Conservation (phyloP, 345 rosid species). For the Citrus trifoliata region DNA sequence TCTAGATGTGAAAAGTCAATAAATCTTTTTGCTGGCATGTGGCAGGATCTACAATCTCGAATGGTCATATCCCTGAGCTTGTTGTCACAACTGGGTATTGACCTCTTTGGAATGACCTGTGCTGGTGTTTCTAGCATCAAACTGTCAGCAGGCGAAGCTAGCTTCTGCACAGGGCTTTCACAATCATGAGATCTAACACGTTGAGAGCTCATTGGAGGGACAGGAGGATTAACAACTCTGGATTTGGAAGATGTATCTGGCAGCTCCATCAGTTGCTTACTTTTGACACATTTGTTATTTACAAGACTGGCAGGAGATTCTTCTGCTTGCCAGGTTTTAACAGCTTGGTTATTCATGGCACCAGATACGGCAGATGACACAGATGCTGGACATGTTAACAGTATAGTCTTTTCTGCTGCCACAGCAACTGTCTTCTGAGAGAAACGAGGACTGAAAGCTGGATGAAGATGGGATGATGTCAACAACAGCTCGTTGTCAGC, state of each 20-base stretch:
- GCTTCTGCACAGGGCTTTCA: constrained; percentile 33
- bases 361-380: constrained; percentile 2
- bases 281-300: constrained; percentile 8
- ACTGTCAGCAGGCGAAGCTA: constrained; percentile 19
- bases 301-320: neutral
- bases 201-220: constrained; percentile 1
- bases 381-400: constrained; percentile 13
- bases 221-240: neutral
- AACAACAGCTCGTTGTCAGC: constrained; percentile 8
- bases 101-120: constrained; percentile 42
- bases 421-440: constrained; percentile 22
- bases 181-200: constrained; percentile 8
- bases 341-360: constrained; percentile 4
- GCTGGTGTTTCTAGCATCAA: constrained; percentile 41
- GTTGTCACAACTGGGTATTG: constrained; percentile 27
- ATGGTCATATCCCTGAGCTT: constrained; percentile 7
- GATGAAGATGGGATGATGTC: constrained; percentile 17
- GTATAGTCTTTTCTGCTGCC: constrained; percentile 14
- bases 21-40: constrained; percentile 43
- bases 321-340: neutral
- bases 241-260: constrained; percentile 8
- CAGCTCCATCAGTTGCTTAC: constrained; percentile 18
- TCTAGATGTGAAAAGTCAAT: constrained; percentile 34
- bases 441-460: constrained; percentile 30
- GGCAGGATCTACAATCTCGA: constrained; percentile 13